phyloP scores from a whole-genome alignment of 1,284 basidiomycete species.

The Boletus sp. region DNA sequence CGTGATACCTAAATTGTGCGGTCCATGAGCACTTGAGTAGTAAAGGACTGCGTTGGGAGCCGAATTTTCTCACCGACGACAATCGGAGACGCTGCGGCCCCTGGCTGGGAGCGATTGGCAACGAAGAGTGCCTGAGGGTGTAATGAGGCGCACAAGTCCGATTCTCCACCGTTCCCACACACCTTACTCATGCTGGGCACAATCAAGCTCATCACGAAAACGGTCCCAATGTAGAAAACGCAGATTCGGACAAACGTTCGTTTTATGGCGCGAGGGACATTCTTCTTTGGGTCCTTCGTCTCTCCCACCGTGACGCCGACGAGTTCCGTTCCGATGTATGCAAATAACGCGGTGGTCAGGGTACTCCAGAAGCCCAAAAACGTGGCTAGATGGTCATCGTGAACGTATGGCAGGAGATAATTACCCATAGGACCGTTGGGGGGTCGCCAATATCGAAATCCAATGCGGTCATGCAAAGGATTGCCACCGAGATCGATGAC shows the following conservation, averaged over 20 bases:
- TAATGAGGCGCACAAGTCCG: neutral
- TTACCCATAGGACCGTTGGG: constrained; percentile 48
- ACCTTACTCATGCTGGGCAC: constrained; percentile 44
- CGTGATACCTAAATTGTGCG: constrained; percentile 19
- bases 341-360: constrained; percentile 44
- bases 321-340: constrained; percentile 47
- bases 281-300: constrained; percentile 44
- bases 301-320: constrained; percentile 51
- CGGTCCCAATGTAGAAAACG: constrained; percentile 69
- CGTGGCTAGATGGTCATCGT: constrained; percentile 43
- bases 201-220: constrained; percentile 66
- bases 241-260: constrained; percentile 47
- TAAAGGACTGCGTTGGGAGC: constrained; percentile 11
- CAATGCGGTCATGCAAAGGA: constrained; percentile 58
- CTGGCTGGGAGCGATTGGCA: constrained; percentile 55
- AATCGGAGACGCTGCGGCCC: constrained; percentile 74
- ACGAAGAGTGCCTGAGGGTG: constrained; percentile 43
- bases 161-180: constrained; percentile 13
- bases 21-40: neutral
- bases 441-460: constrained; percentile 57
- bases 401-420: constrained; percentile 44
- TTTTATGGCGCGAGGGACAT: constrained; percentile 45
- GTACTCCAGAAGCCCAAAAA: constrained; percentile 64
- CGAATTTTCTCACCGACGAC: constrained; percentile 50
- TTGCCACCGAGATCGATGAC: constrained; percentile 55